Base-by-base conservation (phyloP, 768 basidiomycete genomes). In the Stropharia rugosoannulata region DNA sequence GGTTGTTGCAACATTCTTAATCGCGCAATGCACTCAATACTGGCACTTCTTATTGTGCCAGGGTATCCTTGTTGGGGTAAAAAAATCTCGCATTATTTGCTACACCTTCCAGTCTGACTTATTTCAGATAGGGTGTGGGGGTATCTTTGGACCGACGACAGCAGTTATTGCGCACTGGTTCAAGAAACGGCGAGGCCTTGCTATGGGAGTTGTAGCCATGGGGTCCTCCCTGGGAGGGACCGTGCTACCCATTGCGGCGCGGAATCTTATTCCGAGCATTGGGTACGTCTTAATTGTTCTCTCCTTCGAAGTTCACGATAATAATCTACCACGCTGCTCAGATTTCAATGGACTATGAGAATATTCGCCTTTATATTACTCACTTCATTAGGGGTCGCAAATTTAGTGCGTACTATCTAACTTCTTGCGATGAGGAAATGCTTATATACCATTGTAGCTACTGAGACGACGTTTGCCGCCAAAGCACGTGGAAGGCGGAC, bases 1-100 rank as follows among this genome's bases (percentile, higher is more conserved):
- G 5, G 69, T 92, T 3, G 56, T 70, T 0, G 76, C 81, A 27
- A 86, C 84, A 0, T 82, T 91, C 62, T 73, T 92, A n/a, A 73
- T 80, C 5, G 87, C 87, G 0, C 75, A 91, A 71, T 92, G 90
- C 63, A 86, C 72, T 10, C 56, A 77, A 54, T 92, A 85, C 62
- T 92, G 90, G 90, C 87, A 92, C 5, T 87, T 91, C 61, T 62
- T 92, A 18, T 75, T 92, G 0, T 89, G 82, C 56, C 90, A 92
- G 66, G 90, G 90, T 0, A 61, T 91, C 38, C 79, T 78, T 0
- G 68, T 84, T 11, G 90, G 90, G 18, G 83, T 88, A 55, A n/a
- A n/a, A n/a, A n/a, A 56, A 85, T 61, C 4, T 0, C 15, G 22
- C n/a, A 12, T 2, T 29, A 15, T 19, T 9, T 13, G 22, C 18